Percentiles rank a stretch among this genome's conserved stretches.
These are phyloP conservation scores for Paecilomyces sp. DNA, from an alignment of 2,329 filamentous ascomycete genomes.

Conservation along the genomic window DNA sequence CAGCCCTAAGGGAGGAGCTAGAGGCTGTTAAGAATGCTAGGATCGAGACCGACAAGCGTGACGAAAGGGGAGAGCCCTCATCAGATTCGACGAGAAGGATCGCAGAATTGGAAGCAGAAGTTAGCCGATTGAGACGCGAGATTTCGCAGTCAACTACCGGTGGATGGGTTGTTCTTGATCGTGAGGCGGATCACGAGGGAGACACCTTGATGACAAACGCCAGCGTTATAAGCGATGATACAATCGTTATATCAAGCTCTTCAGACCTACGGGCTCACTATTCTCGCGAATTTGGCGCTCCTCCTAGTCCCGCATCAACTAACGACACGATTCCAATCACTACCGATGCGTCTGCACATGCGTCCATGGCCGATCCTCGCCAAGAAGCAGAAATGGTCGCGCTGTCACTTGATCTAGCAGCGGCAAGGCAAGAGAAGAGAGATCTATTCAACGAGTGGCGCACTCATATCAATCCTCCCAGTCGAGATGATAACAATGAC, in stretches of 20 bases:
- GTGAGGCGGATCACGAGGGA: conserved; percentile 6
- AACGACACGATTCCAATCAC: conserved; percentile 4
- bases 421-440: conserved; percentile 31
- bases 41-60: conserved; percentile 13
- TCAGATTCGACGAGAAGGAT: conserved; percentile 9
- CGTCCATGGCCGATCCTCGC: conserved; percentile 7
- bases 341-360: conserved; percentile 12
- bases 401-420: conserved; percentile 31
- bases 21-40: conserved; percentile 12
- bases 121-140: conserved; percentile 13
- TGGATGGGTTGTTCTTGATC: conserved; percentile 1
- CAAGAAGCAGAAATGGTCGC: conserved; percentile 18
- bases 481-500: conserved; percentile 12
- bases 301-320: conserved; percentile 14
- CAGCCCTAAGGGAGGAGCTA: conserved; percentile 17
- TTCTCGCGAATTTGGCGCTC: conserved; percentile 2
- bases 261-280: conserved; percentile 19
- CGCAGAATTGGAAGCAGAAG: conserved; percentile 13
- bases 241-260: conserved; percentile 23
- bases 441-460: conserved; percentile 34
- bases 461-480: conserved; percentile 16
- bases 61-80: conserved; percentile 7
- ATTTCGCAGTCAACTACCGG: conserved; percentile 9
- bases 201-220: conserved; percentile 24
- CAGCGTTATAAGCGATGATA: conserved; percentile 16